phyloP scores from a whole-genome alignment of 495 filamentous ascomycete genomes.

The Pseudomonodictys pantanalensis region DNA sequence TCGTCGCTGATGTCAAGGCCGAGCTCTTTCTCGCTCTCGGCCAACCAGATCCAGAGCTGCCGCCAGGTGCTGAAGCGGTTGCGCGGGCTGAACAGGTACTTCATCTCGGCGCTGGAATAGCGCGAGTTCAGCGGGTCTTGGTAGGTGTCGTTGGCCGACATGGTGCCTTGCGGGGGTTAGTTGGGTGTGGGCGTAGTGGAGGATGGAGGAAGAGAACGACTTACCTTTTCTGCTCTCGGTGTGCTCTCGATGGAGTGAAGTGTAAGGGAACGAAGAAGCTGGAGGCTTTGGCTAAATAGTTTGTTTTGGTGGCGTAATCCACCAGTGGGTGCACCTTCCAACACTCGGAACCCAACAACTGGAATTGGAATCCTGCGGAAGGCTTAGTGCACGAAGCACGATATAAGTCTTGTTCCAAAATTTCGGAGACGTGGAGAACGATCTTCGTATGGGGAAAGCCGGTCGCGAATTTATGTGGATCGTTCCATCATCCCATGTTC shows the following conservation, averaged over 20 bases:
- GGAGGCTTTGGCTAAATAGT: no score
- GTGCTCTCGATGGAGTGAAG: no score
- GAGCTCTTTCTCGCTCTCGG: constrained; percentile 41
- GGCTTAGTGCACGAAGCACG: no score
- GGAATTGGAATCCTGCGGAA: no score
- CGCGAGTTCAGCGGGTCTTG: constrained; percentile 43
- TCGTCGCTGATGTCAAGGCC: constrained; percentile 36
- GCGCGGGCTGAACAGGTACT: constrained; percentile 43
- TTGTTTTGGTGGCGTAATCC: no score
- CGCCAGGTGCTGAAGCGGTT: constrained; percentile 46
- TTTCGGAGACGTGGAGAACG: neutral
- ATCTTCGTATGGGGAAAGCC: neutral
- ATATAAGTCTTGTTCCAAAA: no score
- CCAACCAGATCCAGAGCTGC: constrained; percentile 46
- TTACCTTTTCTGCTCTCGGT: no score
- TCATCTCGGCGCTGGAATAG: constrained; percentile 43
- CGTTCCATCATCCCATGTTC: constrained; percentile 12
- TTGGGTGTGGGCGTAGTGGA: neutral
- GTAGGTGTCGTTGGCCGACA: constrained; percentile 37
- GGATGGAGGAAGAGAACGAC: neutral
- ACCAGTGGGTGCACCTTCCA: no score
- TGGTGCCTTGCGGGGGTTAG: constrained; percentile 12
- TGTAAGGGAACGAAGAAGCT: neutral
- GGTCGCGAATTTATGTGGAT: neutral
- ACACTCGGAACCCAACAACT: no score